phyloP scores from a whole-genome alignment of 352 stramenopile species.

The Phytophthora quininea region DNA sequence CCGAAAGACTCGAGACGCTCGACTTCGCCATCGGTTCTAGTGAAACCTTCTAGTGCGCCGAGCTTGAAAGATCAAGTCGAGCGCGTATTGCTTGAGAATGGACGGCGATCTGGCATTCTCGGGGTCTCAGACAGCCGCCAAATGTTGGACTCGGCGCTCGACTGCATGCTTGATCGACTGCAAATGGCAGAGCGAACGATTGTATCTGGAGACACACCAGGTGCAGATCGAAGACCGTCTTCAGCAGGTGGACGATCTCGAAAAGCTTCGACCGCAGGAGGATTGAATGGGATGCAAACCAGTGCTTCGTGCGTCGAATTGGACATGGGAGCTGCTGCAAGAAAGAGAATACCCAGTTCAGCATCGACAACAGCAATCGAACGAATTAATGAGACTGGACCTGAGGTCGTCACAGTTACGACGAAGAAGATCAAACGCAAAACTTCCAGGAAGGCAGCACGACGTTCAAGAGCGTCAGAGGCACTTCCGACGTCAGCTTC shows the following conservation, averaged over 20 bases:
- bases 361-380: background rate
- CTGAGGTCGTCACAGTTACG: conserved; percentile 5
- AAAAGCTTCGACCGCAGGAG: background rate
- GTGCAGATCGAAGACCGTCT: conserved; percentile 14
- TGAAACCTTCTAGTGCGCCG: background rate
- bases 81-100: background rate
- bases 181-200: conserved; percentile 28
- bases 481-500: conserved; percentile 22
- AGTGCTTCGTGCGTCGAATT: conserved; percentile 19
- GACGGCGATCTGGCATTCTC: no score
- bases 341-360: background rate
- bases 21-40: background rate
- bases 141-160: conserved; percentile 18
- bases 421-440: conserved; percentile 30
- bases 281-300: background rate
- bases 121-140: background rate
- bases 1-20: background rate
- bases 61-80: background rate
- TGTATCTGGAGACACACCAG: conserved; percentile 19
- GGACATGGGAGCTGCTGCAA: background rate
- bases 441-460: conserved; percentile 14
- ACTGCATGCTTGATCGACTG: conserved; percentile 19
- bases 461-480: conserved; percentile 1
- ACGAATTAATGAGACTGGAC: background rate
- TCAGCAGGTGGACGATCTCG: conserved; percentile 4